phyloP scores from a whole-genome alignment of 495 filamentous ascomycete species.

The Entonaema liquescens region DNA sequence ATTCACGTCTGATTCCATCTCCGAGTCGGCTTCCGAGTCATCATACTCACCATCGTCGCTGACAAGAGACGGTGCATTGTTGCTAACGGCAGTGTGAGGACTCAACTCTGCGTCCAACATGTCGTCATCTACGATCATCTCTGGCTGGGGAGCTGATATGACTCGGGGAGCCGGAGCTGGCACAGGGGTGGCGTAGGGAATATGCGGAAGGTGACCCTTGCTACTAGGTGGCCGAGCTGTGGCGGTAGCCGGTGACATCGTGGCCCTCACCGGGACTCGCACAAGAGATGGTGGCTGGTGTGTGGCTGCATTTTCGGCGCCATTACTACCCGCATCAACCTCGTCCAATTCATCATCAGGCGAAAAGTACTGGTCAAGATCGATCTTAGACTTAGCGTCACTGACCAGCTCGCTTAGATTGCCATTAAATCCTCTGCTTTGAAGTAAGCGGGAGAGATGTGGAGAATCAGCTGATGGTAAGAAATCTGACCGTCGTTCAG shows the following conservation, averaged over 20 bases:
- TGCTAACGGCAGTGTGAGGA: conserved; percentile 80
- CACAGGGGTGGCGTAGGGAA: conserved; percentile 48
- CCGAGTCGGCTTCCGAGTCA: conserved; percentile 59
- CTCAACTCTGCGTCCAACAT: conserved; percentile 72
- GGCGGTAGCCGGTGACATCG: conserved; percentile 60
- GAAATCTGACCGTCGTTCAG: conserved; percentile 48
- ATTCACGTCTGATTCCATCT: conserved; percentile 53
- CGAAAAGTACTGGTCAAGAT: conserved; percentile 60
- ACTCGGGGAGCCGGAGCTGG: conserved; percentile 41
- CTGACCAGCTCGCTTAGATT: conserved; percentile 69
- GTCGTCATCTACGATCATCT: conserved; percentile 57
- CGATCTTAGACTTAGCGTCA: conserved; percentile 64
- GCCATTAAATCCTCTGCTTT: conserved; percentile 67
- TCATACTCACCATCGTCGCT: conserved; percentile 86
- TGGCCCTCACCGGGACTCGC: conserved; percentile 66
- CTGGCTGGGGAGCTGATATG: conserved; percentile 44
- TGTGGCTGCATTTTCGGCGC: conserved; percentile 37
- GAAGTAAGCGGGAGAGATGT: conserved; percentile 76
- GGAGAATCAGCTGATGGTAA: conserved; percentile 74
- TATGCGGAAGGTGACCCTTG: conserved; percentile 57
- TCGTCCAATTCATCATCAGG: conserved; percentile 59
- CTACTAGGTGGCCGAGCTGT: conserved; percentile 63
- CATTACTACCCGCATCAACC: conserved; percentile 45
- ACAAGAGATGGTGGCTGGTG: conserved; percentile 54
- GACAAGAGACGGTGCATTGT: conserved; percentile 83